These are phyloP conservation scores for Dryadomyces sulphureus DNA, from an alignment of 2,329 filamentous ascomycete species.

Conservation along the genomic window DNA sequence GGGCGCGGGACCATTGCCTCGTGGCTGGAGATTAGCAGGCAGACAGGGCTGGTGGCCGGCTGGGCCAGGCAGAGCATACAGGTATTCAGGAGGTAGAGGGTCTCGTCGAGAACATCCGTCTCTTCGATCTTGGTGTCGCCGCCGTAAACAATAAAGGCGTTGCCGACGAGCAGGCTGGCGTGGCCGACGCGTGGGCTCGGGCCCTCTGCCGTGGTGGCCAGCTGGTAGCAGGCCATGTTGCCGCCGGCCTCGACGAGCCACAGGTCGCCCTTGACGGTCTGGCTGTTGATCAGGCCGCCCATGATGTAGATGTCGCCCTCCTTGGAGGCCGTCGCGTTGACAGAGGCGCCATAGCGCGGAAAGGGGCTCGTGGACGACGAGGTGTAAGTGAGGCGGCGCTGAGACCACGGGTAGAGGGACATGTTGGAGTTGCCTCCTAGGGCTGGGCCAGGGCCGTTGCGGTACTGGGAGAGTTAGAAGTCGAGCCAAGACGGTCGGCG, in stretches of 20 bases:
- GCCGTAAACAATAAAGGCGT: slow-evolving; percentile 97
- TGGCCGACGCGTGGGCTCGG: slow-evolving; percentile 92
- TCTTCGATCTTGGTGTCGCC: slow-evolving; percentile 97
- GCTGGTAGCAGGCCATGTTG: slow-evolving; percentile 78
- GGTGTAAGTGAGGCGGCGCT: slow-evolving; percentile 74
- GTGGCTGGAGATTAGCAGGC: slow-evolving; percentile 51
- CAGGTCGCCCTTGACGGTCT: slow-evolving; percentile 88
- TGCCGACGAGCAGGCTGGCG: slow-evolving; percentile 84
- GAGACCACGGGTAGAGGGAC: slow-evolving; percentile 91
- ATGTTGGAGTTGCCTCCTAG: slow-evolving; percentile 48
- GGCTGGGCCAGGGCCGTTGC: slow-evolving; percentile 37
- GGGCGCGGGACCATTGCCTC: slow-evolving; percentile 90
- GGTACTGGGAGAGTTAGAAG: slow-evolving; percentile 25
- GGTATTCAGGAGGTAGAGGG: slow-evolving; percentile 89
- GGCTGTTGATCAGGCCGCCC: slow-evolving; percentile 89
- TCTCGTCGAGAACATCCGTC: slow-evolving; percentile 81
- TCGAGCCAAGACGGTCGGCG: not conserved
- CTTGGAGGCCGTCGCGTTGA: slow-evolving; percentile 84
- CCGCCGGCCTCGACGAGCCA: slow-evolving; percentile 94
- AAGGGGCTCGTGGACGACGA: slow-evolving; percentile 75
- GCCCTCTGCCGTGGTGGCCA: slow-evolving; percentile 83
- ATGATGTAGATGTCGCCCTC: slow-evolving; percentile 97
- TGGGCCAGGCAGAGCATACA: slow-evolving; percentile 47
- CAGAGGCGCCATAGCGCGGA: slow-evolving; percentile 89
- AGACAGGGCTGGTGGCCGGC: not conserved